A percentile compares a stretch with the other conserved stretches of the same genome.
phyloP scores from a whole-genome alignment of 257 asterid genomes.

The Solanum verrucosum region DNA sequence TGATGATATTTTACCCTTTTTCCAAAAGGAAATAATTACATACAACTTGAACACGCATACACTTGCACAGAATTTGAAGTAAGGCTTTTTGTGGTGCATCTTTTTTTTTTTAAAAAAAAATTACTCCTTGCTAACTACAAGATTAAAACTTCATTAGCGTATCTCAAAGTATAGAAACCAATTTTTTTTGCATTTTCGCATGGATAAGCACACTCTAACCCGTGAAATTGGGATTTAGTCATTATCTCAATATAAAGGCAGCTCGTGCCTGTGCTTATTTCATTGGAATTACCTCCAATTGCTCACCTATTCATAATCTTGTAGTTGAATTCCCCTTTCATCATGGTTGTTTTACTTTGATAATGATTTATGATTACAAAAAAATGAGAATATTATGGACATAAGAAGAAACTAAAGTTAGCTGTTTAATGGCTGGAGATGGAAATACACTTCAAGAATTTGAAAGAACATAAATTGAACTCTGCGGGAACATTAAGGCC shows the following conservation, averaged over 20 bases:
- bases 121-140: background rate
- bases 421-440: background rate
- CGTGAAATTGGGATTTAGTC: background rate
- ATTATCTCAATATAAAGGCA: background rate
- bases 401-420: background rate
- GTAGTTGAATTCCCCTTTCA: background rate
- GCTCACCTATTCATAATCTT: background rate
- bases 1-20: too few species aligned
- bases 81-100: background rate
- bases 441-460: background rate
- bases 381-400: background rate
- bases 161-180: background rate
- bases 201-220: background rate
- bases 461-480: background rate
- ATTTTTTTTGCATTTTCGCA: background rate
- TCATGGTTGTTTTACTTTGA: background rate
- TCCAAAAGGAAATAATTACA: background rate
- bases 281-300: background rate
- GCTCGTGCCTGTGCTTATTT: background rate
- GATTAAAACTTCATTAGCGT: background rate
- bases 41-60: background rate
- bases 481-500: background rate
- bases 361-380: background rate
- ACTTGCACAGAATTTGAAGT: background rate
- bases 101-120: background rate